A percentile compares a stretch with the other conserved stretches of the same genome.
Conservation (phyloP, 164 flowering plant species). For the Vitis vinifera region DNA sequence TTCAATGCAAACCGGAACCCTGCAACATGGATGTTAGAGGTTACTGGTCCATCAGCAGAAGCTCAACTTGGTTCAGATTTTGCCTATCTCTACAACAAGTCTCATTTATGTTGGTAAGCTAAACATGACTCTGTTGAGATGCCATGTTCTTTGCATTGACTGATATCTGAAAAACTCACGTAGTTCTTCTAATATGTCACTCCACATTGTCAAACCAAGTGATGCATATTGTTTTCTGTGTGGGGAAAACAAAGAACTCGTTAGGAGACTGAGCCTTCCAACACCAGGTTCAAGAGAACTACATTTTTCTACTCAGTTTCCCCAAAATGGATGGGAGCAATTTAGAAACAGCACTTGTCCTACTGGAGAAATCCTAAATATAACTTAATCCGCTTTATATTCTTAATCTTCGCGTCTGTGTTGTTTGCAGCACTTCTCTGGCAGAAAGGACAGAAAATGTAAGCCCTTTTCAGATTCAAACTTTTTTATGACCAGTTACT, state of each 20-base stretch:
- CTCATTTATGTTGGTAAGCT: slow-evolving; percentile 27
- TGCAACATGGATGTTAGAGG: slow-evolving; percentile 52
- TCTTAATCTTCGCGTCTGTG: slow-evolving; percentile 28
- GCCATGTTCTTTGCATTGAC: too few species aligned
- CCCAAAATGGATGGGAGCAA: slow-evolving; percentile 61
- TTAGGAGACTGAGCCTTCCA: slow-evolving; percentile 34
- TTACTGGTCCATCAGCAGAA: slow-evolving; percentile 32
- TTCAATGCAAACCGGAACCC: slow-evolving; percentile 39
- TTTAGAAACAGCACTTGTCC: slow-evolving; percentile 62
- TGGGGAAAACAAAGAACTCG: slow-evolving; percentile 44
- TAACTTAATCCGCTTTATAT: slow-evolving; percentile 39
- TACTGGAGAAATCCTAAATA: slow-evolving; percentile 75
- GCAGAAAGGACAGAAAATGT: slow-evolving; percentile 55
- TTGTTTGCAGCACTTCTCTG: slow-evolving; percentile 51
- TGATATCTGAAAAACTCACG: background rate
- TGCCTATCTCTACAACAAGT: slow-evolving; percentile 28
- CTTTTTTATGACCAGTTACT: too few species aligned
- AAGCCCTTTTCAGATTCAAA: slow-evolving; percentile 16
- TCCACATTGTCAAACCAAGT: too few species aligned
- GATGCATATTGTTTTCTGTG: background rate
- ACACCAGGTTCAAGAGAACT: slow-evolving; percentile 45
- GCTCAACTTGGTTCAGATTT: slow-evolving; percentile 38
- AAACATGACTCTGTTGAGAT: too few species aligned
- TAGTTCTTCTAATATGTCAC: too few species aligned
- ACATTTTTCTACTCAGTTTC: slow-evolving; percentile 41